Evolutionary conservation across 1,284 basidiomycete species (phyloP), one percentile per base, ranked within the genome.

Genomic region (Tylopilus orsonianus): DNA sequence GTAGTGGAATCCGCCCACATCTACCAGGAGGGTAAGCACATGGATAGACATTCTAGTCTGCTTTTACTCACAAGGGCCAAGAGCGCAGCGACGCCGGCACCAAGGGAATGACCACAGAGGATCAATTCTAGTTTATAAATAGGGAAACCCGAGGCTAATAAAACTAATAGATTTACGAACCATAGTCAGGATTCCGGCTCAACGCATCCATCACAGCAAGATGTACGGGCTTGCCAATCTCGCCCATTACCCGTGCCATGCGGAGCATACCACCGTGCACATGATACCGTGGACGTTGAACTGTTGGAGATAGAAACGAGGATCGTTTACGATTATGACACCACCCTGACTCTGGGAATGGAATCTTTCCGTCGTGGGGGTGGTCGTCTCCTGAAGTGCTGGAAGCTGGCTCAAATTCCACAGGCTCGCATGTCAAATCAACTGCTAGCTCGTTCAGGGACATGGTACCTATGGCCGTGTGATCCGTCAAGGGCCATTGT

Each of bases 21-120:
- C 87, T 89, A 56, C 30, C 36, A 39, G 37, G n/a, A 13, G 27
- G 27, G 13, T 29, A 8, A 29, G 10, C 27, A 13, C 10, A 8
- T 4, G 30, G 30, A 5, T 20, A 29, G 19, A 46, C 27, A 20
- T 3, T 14, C 33, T 38, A 8, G 36, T 43, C 16, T 4, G 36
- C 16, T 5, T 30, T 27, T 32, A 70, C 79, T 60, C 56, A 85
- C 85, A 66, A 93, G 68, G 30, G 83, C 87, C n/a, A 92, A 71
- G 10, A 92, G 70, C 1, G 82, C 77, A 9, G 87, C 87, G 0
- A 94, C 88, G 0, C 90, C 93, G 5, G 92, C 92, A 8, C 93
- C 93, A 3, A 96, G 75, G 62, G 89, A 92, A 65, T 96, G 93
- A 2, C 93, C 93, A 55, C 84, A 87, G 37, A 90, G 67, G 10